Base-by-base conservation (phyloP, 2,329 filamentous ascomycete genomes). In the Trichothecium roseum region DNA sequence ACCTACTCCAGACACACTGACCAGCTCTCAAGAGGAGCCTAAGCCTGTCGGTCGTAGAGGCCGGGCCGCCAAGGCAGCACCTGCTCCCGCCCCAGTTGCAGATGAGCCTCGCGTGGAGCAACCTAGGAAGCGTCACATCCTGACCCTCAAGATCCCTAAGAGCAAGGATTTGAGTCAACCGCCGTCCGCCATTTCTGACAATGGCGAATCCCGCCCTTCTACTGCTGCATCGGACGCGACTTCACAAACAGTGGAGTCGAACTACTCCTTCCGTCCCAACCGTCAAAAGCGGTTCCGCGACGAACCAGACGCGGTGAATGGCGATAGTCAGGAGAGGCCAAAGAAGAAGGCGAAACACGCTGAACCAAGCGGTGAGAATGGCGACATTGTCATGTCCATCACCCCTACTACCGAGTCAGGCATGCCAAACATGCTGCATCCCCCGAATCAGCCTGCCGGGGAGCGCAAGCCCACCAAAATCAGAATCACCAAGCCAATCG, bases 191-290 rank as follows among this genome's bases (percentile, higher is more conserved):
- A 57, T 59, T 37, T 49, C 53, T 28, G 47, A 59, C 38, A 60
- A 60, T 22, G 66, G 67, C 24, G 65, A 70, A 17, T 64, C 64
- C 6, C 63, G 71, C 3, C 71, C 70, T 1, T 64, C 62, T 1
- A 70, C 70, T 0, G 63, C 72, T 3, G 69, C 67, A 0, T 75
- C 72, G 1, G 71, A 67, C 6, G 65, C 61, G 8, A 67, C 65
- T 7, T 56, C 56, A 3, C 64, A 64, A 26, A 72, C 68, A 2
- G 57, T 54, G 4, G 66, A 67, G 35, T 72, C 70, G 0, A 63
- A 57, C 5, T 70, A 70, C 45, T 70, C 70, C 1, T 64, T 74
- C 41, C 62, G 71, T 4, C 68, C 69, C 18, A 74, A 73, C 50
- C 62, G 68, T 8, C 68, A 69, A 45, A 69, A 69, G 45, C 66